Evolutionary conservation across 164 flowering plant species (phyloP), one percentile per base, ranked within the genome.

Genomic region (Vitis labrusca): DNA sequence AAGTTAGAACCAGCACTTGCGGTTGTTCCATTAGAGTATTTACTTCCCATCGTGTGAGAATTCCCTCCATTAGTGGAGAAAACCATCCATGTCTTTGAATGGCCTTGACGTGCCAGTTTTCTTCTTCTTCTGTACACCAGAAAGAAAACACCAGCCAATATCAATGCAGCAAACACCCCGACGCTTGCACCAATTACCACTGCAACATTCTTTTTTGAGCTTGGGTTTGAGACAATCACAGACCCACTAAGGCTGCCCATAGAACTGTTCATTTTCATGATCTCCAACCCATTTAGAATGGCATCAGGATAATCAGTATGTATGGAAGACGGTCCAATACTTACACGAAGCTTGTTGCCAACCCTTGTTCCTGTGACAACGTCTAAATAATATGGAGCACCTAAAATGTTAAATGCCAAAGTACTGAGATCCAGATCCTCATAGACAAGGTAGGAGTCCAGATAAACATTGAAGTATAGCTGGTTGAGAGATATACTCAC

Each of bases 261-360:
- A 0, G 85, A 80, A 63, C 85, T 80, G 67, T 78, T 85, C 80
- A 89, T 66, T 70, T 87, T 89, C 91, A 89, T 82, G 65, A 89
- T 83, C 77, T 89, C 93, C 66, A 89, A 69, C 27, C 93, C 93
- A 59, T 89, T 89, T 14, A 89, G 74, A 32, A 89, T 80, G 16
- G 91, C 93, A 70, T 82, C 64, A 5, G 91, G 88, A 66, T 73
- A 75, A 48, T 10, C 72, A 55, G 19, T 37, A 60, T 13, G 9
- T 5, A 58, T 0, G 48, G 49, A 59, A 54, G 84, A 77, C 0
- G 86, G 91, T 9, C 93, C 91, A 37, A 89, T 65, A 64, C 90
- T 85, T 17, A 89, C 70, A 64, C 66, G 76, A 56, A 89, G 70
- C 57, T 66, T 78, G 23, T 23, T 63, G 63, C 61, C 65, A 16